A percentile compares a stretch with the other conserved stretches of the same genome.
Evolutionary conservation across 2,329 filamentous ascomycete genomes (phyloP).

Genomic region (Colletotrichum melonis): DNA sequence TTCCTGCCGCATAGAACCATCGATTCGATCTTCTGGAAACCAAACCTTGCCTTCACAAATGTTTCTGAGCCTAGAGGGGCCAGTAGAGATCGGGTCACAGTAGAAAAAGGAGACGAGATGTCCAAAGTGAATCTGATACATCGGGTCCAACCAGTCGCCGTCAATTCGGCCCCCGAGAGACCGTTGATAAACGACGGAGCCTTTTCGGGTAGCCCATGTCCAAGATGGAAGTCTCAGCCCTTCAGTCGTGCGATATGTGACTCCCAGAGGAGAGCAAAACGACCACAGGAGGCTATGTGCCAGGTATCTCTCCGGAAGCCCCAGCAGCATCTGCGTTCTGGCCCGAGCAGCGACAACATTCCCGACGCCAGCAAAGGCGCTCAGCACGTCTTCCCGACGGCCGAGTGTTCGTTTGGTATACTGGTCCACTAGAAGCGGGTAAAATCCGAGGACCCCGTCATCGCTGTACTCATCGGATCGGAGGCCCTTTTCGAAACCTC

Average conservation of each 20-base stretch:
- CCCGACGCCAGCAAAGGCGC: not conserved
- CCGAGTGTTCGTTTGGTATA: not conserved
- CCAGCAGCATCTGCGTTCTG: not conserved
- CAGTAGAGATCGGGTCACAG: not conserved
- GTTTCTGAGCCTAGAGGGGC: not conserved
- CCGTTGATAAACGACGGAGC: not conserved
- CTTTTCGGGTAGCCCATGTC: not conserved
- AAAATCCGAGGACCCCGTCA: not conserved
- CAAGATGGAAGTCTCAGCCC: not conserved
- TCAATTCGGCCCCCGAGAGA: not conserved
- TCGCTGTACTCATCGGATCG: not conserved
- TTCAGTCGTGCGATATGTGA: not conserved
- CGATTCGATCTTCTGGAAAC: not conserved
- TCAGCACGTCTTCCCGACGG: not conserved
- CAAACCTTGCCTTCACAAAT: not conserved
- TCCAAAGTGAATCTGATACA: not conserved
- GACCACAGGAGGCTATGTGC: not conserved
- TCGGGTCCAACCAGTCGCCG: not conserved
- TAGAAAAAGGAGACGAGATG: not conserved
- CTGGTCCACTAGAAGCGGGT: not conserved
- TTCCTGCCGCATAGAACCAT: not conserved
- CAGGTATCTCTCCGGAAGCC: not conserved
- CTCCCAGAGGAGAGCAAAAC: not conserved
- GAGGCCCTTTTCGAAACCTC: not conserved
- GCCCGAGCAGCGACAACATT: not conserved